These are phyloP conservation scores for Whalleya microplaca DNA, from an alignment of 2,329 filamentous ascomycete species.

Conservation along the genomic window DNA sequence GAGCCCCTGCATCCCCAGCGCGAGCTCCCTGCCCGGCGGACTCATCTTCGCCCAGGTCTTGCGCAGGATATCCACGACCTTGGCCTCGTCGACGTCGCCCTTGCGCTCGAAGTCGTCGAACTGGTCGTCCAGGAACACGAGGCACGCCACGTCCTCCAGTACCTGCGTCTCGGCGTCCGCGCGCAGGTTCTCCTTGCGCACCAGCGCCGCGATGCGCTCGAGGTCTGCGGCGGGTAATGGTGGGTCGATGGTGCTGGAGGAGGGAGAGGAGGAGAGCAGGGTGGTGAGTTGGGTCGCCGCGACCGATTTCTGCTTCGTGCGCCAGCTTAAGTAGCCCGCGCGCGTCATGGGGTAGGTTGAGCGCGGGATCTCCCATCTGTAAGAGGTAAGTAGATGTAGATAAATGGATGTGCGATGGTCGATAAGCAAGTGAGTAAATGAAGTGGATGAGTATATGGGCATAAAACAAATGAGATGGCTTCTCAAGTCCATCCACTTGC, in stretches of 20 bases:
- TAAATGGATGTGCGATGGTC: too few species aligned
- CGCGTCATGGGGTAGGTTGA: slow-evolving; percentile 74
- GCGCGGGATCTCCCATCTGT: slow-evolving; percentile 78
- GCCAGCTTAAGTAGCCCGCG: slow-evolving; percentile 79
- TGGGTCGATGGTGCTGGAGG: slow-evolving; percentile 19
- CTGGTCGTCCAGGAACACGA: slow-evolving; percentile 87
- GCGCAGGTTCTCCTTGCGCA: slow-evolving; percentile 76
- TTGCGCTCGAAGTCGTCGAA: slow-evolving; percentile 75
- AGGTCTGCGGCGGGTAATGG: slow-evolving; percentile 54
- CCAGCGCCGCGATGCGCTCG: slow-evolving; percentile 67
- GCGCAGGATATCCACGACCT: slow-evolving; percentile 70
- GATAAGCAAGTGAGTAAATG: not conserved
- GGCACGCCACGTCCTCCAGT: slow-evolving; percentile 82
- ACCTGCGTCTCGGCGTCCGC: slow-evolving; percentile 70
- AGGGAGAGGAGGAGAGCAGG: slow-evolving; percentile 45
- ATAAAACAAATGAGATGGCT: not conserved
- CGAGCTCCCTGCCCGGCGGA: slow-evolving; percentile 62
- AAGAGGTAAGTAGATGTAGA: slow-evolving; percentile 3
- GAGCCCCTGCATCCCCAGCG: slow-evolving; percentile 63
- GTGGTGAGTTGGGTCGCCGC: slow-evolving; percentile 57
- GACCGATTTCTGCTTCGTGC: slow-evolving; percentile 73
- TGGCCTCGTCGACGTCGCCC: slow-evolving; percentile 71
- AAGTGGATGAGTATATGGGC: not conserved
- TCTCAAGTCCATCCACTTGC: not conserved
- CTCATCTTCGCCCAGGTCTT: slow-evolving; percentile 83